Base-by-base conservation (phyloP, 2,329 filamentous ascomycete genomes). In the Fusarium zealandicum region DNA sequence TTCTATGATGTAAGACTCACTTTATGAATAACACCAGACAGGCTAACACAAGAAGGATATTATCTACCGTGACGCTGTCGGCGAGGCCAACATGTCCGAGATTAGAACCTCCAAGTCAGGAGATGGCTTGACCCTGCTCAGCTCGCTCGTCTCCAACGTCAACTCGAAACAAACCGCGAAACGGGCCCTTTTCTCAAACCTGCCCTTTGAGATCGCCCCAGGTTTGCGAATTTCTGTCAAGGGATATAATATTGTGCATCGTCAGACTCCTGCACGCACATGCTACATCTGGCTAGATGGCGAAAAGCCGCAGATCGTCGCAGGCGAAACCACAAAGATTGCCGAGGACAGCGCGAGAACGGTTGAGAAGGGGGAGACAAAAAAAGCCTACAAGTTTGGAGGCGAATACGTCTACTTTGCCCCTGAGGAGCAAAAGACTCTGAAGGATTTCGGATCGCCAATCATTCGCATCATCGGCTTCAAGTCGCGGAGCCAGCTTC, bases 301-400 rank as follows among this genome's bases (percentile, higher is more conserved):
- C n/a, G 93, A 97, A 68, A 87, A 86, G 59, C 84, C 91, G 0
- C 89, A 96, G 69, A 88, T 98, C 51, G 93, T 86, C 1, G 80
- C 84, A 11, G 86, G 90, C 1, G 84, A 89, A 65, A 95, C 90
- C 0, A 87, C 86, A 1, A 85, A 87, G 51, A 82, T 93, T 49
- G 88, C 91, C 4, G 90, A 92, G 56, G 91, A 96, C 64, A 92
- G 87, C 14, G 84, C 88, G 2, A 82, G 87, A 31, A 85, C 86
- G 0, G 86, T 98, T 1, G 88, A 96, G 59, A 93, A 93, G 64
- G 77, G 76, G 3, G 92, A 98, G 67, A 84, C 96, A 16, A 89
- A 89, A 54, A 97, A 95, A 73, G 95, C 93, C 0, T 99, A 95
- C 79, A 97, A 95, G 67, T 98, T 98, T 69, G 95, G 93, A 11